Evolutionary conservation across 148 eudicot genomes (phyloP).

Genomic region (Hydrangea macrophylla): DNA sequence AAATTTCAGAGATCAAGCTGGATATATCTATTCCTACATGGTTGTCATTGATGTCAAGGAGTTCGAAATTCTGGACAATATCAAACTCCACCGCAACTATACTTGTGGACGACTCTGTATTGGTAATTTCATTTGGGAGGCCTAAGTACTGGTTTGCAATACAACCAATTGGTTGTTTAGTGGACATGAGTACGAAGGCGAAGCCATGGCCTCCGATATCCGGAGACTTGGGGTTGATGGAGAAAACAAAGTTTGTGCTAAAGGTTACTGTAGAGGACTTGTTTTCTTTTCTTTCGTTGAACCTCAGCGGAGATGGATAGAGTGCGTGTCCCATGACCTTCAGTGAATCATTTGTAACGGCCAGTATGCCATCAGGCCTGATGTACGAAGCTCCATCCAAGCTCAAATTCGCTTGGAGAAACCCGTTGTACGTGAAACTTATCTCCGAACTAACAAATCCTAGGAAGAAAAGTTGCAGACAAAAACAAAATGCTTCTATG

Average conservation of each 20-base stretch:
- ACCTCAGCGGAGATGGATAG: conserved; percentile 14
- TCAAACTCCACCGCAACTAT: conserved; percentile 16
- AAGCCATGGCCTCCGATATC: conserved; percentile 21
- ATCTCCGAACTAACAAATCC: conserved; percentile 3
- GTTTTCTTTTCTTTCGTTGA: conserved; percentile 1
- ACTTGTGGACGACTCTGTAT: neutral
- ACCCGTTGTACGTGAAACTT: conserved; percentile 14
- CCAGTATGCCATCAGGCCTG: conserved; percentile 12
- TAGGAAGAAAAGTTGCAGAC: conserved; percentile 9
- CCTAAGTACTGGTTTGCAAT: conserved; percentile 18
- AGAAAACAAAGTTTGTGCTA: conserved; percentile 15
- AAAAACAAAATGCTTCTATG: neutral
- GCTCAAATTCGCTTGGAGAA: conserved; percentile 17
- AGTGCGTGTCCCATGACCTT: conserved; percentile 15
- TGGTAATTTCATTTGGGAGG: conserved; percentile 11
- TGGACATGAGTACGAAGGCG: conserved; percentile 10
- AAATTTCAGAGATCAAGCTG: conserved; percentile 18
- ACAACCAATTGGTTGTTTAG: conserved; percentile 14
- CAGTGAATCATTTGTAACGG: neutral
- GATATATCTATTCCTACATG: conserved; percentile 19
- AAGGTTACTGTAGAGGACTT: conserved; percentile 3
- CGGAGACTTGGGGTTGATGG: conserved; percentile 19
- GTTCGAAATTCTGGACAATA: conserved; percentile 9
- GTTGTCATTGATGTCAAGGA: conserved; percentile 21
- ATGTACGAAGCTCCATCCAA: conserved; percentile 15